Percentiles rank a stretch among this genome's conserved stretches.
Evolutionary conservation across 2,329 filamentous ascomycete species (phyloP).

Genomic region (Pseudogymnoascus sp.): DNA sequence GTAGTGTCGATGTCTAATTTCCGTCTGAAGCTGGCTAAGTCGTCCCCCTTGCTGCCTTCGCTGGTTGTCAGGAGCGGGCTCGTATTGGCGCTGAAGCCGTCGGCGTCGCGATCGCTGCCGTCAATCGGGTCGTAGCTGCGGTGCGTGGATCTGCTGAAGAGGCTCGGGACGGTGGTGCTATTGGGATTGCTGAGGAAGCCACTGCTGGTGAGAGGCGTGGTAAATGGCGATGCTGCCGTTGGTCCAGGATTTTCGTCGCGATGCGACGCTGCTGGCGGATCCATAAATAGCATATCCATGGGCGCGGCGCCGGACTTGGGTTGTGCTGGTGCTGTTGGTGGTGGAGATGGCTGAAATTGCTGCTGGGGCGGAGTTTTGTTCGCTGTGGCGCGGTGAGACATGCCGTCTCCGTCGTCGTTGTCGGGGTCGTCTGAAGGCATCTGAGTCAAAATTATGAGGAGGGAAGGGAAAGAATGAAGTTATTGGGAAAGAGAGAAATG

Average conservation of each 20-base stretch:
- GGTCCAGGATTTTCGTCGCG: neutral
- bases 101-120: neutral
- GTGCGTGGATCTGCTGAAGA: neutral
- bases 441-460: neutral
- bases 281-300: constrained; percentile 5
- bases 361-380: neutral
- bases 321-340: neutral
- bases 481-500: neutral
- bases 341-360: constrained; percentile 4
- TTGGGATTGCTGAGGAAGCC: neutral
- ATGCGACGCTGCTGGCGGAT: constrained; percentile 3
- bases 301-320: constrained; percentile 1
- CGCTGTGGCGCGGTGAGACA: neutral
- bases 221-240: neutral
- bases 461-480: neutral
- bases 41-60: neutral
- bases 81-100: neutral
- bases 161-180: neutral
- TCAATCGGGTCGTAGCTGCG: constrained; percentile 5
- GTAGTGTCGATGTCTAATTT: constrained; percentile 4
- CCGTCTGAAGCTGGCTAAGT: neutral
- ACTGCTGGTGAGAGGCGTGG: neutral
- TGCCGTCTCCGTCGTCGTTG: constrained; percentile 4
- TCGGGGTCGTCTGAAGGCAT: neutral
- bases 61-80: constrained; percentile 3